Base-by-base conservation (phyloP, 495 filamentous ascomycete genomes). In the Xylaria sp. region DNA sequence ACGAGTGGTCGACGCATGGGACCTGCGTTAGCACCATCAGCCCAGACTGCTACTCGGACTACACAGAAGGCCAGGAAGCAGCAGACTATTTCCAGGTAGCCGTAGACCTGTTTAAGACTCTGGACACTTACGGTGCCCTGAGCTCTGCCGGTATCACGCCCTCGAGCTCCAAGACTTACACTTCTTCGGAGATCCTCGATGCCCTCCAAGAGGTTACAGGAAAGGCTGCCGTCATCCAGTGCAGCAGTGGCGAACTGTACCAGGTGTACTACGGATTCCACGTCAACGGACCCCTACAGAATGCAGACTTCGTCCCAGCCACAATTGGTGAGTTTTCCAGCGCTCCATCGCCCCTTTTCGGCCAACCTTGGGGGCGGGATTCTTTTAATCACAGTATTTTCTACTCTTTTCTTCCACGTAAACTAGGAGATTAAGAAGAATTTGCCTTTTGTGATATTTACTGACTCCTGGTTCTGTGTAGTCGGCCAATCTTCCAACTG, bases 1-100 rank as follows among this genome's bases (percentile, higher is more conserved):
- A 97, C 71, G 93, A 96, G 76, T 96, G 91, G 91, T 85, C 84
- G 69, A 96, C 94, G 73, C 93, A 96, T 71, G 93, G 87, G 35
- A 91, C 89, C 6, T 91, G 90, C 76, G 83, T 91, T 61, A 84
- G 81, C 67, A 91, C 89, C 3, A 80, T 96, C 0, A 83, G 89
- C 33, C 87, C 93, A 0, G 80, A 80, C 40, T 97, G 93, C 80
- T 96, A 94, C 77, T 73, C 69, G 24, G 50, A 74, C 55, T 94
- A 94, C 74, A 79, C 83, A 17, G 61, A 82, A 5, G 82, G 82
- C 46, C 81, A 86, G 48, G 88, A 90, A 71, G 84, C 86, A 6
- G 77, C 85, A 9, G 85, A 89, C 70, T 91, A 81, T 77, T 90
- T 90, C 79, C 76, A 82, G 67, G 76, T 80, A 14, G 81, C 87